Conservation (phyloP, 2,329 filamentous ascomycete species). For the Elsinoe ampelina region DNA sequence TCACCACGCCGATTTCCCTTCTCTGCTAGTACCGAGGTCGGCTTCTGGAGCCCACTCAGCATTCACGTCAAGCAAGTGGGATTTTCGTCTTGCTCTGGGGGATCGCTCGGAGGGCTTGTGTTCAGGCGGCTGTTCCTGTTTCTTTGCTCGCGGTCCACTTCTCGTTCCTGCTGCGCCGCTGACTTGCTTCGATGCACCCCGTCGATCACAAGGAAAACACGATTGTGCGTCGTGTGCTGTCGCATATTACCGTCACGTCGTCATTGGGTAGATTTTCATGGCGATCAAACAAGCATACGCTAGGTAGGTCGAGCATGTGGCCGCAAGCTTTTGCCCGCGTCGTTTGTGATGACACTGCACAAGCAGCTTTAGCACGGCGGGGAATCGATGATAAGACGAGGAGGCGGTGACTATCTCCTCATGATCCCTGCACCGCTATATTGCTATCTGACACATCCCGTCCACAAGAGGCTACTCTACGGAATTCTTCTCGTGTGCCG, state of each 20-base stretch:
- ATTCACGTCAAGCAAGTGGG: conserved; percentile 2
- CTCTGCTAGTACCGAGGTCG: background rate
- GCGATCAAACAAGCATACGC: conserved; percentile 10
- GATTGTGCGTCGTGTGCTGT: conserved; percentile 6
- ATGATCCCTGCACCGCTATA: background rate
- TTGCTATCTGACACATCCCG: background rate
- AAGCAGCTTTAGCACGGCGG: background rate
- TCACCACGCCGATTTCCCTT: background rate
- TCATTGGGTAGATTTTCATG: conserved; percentile 1
- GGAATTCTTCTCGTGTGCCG: background rate
- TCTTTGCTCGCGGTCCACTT: no score
- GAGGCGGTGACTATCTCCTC: background rate
- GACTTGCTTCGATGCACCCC: no score
- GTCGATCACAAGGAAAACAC: background rate
- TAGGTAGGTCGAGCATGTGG: conserved; percentile 2
- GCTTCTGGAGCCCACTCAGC: background rate
- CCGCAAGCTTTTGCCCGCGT: background rate
- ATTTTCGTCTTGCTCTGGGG: conserved; percentile 1
- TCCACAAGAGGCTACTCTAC: background rate
- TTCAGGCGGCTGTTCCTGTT: background rate
- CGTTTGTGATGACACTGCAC: background rate
- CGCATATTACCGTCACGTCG: conserved; percentile 3
- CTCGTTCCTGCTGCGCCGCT: no score
- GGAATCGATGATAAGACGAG: background rate
- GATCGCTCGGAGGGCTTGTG: conserved; percentile 1